These are phyloP conservation scores for Aspergillus japonicus DNA, from an alignment of 2,329 filamentous ascomycete genomes.

Conservation along the genomic window DNA sequence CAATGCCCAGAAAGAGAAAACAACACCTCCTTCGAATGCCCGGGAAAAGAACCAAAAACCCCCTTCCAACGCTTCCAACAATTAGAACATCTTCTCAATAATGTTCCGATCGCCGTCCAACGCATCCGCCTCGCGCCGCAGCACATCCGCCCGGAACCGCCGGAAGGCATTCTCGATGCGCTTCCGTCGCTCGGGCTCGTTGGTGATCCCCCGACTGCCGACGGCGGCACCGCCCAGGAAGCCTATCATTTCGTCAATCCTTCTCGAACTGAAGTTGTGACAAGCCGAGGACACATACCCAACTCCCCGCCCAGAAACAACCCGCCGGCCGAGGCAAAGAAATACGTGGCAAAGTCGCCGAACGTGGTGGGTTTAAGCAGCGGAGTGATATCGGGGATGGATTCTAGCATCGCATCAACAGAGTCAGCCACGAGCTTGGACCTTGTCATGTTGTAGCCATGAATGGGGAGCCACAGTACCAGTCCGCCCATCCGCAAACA, in stretches of 20 bases:
- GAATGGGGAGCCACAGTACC: constrained; percentile 37
- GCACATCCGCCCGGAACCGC: constrained; percentile 61
- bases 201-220: constrained; percentile 54
- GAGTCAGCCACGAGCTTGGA: not conserved
- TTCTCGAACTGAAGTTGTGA: no score
- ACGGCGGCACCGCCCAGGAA: constrained; percentile 57
- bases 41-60: not conserved
- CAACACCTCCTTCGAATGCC: no score
- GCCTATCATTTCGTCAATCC: constrained; percentile 36
- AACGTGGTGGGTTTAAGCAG: constrained; percentile 56
- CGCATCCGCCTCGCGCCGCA: constrained; percentile 58
- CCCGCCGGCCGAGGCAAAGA: constrained; percentile 61
- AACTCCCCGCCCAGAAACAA: constrained; percentile 65
- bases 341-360: constrained; percentile 63
- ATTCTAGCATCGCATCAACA: constrained; percentile 41
- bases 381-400: constrained; percentile 61
- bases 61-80: no score
- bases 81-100: constrained; percentile 27
- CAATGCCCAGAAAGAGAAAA: no score
- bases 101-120: constrained; percentile 48
- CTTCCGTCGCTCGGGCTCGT: constrained; percentile 54
- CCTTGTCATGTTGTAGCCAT: not conserved
- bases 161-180: constrained; percentile 64
- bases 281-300: no score
- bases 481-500: constrained; percentile 61